Evolutionary conservation across 257 asterid genomes (phyloP).

Genomic region (Gentiana macrophylla): DNA sequence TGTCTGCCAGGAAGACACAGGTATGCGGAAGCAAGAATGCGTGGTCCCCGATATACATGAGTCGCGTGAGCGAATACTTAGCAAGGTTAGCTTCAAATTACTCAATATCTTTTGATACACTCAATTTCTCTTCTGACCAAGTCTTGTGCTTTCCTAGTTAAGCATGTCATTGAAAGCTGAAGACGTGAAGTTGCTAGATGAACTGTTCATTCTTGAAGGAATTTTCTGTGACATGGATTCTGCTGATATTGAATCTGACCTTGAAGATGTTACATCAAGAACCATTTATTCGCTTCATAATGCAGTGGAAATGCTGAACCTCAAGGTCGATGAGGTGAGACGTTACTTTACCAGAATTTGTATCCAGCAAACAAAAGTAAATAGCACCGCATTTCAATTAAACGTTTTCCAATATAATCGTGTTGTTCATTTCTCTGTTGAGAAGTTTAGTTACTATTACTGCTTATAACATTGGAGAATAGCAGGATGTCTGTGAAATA

Average conservation of each 20-base stretch:
- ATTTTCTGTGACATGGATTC: slow-evolving; percentile 52
- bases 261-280: slow-evolving; percentile 48
- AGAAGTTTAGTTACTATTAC: background rate
- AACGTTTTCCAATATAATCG: background rate
- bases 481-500: background rate
- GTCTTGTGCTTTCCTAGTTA: slow-evolving; percentile 31
- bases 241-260: slow-evolving; percentile 44
- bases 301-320: slow-evolving; percentile 32
- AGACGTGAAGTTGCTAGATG: slow-evolving; percentile 58
- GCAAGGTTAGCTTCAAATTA: slow-evolving; percentile 33
- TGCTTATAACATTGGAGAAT: background rate
- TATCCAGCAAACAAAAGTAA: background rate
- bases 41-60: slow-evolving; percentile 19
- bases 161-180: slow-evolving; percentile 40
- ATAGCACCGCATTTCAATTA: background rate
- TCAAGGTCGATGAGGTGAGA: slow-evolving; percentile 40
- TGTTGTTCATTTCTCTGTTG: background rate
- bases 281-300: slow-evolving; percentile 53
- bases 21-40: slow-evolving; percentile 14
- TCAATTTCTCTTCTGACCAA: slow-evolving; percentile 13
- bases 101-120: background rate
- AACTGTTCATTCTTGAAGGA: slow-evolving; percentile 55
- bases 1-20: slow-evolving; percentile 31
- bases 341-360: background rate
- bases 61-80: slow-evolving; percentile 47